Base-by-base conservation (phyloP, 2,329 filamentous ascomycete species). In the Diaporthe ampelina region DNA sequence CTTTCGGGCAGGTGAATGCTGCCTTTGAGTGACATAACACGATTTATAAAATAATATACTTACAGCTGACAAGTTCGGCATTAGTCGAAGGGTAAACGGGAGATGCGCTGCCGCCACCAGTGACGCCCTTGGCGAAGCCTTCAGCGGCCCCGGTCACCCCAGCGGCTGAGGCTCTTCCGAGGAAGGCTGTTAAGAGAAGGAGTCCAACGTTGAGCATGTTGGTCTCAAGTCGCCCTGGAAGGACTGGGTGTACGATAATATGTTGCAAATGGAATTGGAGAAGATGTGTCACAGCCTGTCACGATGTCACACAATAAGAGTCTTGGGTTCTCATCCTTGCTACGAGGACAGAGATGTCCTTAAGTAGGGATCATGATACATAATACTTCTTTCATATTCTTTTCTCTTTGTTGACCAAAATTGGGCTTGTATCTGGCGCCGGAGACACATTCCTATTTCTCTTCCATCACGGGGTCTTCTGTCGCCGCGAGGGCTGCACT, bases 41-140 rank as follows among this genome's bases (percentile, higher is more conserved):
- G 45, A 40, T 1, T 35, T 43, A 15, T 19, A 15, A 43, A 11
- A 37, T 3, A 37, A 17, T 26, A 24, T 40, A 54, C 63, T 3
- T 37, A 68, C 63, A 68, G 50, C 83, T 86, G 81, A 88, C 87
- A 68, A 92, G 87, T 85, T 93, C 85, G 40, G 83, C 85, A 45
- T 81, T 90, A 56, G 85, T 88, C 26, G 81, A 83, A 11, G 90
- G 90, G 77, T 89, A 88, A 26, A 88, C 88, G 32, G 88, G 81
- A 9, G 84, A 81, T 21, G 88, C 90, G 73, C 78, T 84, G 67
- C 90, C 90, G 78, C 91, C 91, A 56, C 91, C 91, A 24, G 91
- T 92, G 45, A 90, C 88, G 67, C 89, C 88, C 74, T 82, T 81
- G 59, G 83, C 84, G 76, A 86, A 86, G 19, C 85, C 85, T 75